phyloP scores from a whole-genome alignment of 768 basidiomycete genomes.

The Dictyophora rubrovolvata region DNA sequence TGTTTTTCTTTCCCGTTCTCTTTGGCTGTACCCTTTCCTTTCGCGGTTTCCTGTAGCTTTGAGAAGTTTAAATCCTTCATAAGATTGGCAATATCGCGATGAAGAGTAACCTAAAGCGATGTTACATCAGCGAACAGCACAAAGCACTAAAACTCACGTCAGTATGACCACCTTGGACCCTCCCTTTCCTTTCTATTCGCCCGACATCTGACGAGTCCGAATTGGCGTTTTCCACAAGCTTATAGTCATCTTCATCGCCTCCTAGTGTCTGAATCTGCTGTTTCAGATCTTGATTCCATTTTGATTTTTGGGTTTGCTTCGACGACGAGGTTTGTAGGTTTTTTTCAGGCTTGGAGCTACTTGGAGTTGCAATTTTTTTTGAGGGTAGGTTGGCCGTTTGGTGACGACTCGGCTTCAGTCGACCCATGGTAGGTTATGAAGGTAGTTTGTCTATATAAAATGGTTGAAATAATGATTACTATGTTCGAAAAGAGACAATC shows the following conservation, averaged over 20 bases:
- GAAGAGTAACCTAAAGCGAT: constrained; percentile 26
- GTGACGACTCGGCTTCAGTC: background rate
- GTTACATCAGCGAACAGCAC: too few species aligned
- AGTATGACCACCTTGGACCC: background rate
- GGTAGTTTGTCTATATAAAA: too few species aligned
- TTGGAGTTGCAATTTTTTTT: background rate
- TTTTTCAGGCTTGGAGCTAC: background rate
- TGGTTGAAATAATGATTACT: too few species aligned
- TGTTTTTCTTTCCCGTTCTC: constrained; percentile 11
- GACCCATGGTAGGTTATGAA: background rate
- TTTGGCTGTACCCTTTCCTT: constrained; percentile 15
- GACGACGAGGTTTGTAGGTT: background rate
- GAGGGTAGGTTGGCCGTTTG: too few species aligned
- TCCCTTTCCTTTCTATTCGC: constrained; percentile 18
- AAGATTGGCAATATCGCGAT: constrained; percentile 38
- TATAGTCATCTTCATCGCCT: constrained; percentile 36
- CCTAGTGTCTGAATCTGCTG: constrained; percentile 33
- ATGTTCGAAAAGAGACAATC: too few species aligned
- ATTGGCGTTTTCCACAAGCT: constrained; percentile 31
- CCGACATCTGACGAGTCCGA: constrained; percentile 18
- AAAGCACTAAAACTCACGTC: background rate
- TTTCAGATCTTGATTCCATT: constrained; percentile 20
- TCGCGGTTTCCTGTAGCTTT: constrained; percentile 13
- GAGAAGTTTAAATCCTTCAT: constrained; percentile 25
- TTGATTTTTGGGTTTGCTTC: constrained; percentile 12